Conservation (phyloP, 768 basidiomycete genomes). For the Sarcodon sp. region DNA sequence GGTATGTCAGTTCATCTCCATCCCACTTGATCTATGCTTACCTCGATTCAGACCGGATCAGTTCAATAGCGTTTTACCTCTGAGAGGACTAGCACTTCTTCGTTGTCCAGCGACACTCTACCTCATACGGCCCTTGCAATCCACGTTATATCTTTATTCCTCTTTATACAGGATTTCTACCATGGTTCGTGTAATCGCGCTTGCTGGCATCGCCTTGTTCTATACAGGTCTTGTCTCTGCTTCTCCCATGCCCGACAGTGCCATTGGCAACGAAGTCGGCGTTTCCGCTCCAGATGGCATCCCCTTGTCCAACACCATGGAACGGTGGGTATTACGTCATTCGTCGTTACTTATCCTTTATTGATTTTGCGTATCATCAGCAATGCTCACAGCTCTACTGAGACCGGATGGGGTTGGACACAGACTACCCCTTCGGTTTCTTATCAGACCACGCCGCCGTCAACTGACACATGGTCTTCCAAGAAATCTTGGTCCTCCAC, state of each 20-base stretch:
- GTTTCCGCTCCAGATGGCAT: conserved; percentile 37
- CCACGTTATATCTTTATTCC: conserved; percentile 13
- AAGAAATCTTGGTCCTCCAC: conserved; percentile 1
- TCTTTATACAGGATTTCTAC: conserved; percentile 19
- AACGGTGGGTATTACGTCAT: conserved; percentile 18
- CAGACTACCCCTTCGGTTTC: not conserved
- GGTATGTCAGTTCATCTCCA: conserved; percentile 21
- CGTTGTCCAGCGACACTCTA: conserved; percentile 26
- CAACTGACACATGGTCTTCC: not conserved
- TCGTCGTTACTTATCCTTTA: not conserved
- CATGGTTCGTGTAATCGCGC: conserved; percentile 49
- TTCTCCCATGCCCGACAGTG: conserved; percentile 29
- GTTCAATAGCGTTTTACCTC: conserved; percentile 64
- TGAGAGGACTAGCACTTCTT: conserved; percentile 32
- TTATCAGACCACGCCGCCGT: not conserved
- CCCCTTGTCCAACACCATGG: conserved; percentile 26
- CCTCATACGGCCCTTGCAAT: conserved; percentile 28
- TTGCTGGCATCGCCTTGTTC: conserved; percentile 41
- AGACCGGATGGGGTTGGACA: not conserved
- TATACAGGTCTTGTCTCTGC: conserved; percentile 39
- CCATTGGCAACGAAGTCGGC: conserved; percentile 18
- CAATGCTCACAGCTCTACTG: not conserved
- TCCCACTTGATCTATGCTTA: conserved; percentile 5
- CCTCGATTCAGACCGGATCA: conserved; percentile 27
- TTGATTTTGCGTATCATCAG: not conserved